Percentiles rank a stretch among this genome's conserved stretches.
These are phyloP conservation scores for Alnus rubra DNA, from an alignment of 306 rosid genomes.

Conservation along the genomic window DNA sequence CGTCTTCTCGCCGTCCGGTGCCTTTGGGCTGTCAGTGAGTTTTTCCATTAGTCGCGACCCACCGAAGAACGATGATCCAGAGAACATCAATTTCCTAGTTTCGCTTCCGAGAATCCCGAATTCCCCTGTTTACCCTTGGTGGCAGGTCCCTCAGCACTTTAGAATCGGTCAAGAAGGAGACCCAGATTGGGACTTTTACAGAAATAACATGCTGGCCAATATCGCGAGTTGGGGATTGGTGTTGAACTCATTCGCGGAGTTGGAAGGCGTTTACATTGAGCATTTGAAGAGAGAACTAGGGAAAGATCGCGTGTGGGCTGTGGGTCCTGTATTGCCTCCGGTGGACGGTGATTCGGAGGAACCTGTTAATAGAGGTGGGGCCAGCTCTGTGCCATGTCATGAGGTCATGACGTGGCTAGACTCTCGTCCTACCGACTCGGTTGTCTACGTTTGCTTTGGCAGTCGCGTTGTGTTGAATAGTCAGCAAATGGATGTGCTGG, in stretches of 20 bases:
- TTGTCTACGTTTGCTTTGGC: slow-evolving; percentile 52
- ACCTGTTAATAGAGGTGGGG: slow-evolving; percentile 31
- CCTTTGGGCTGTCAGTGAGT: slow-evolving; percentile 8
- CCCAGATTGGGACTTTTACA: slow-evolving; percentile 30
- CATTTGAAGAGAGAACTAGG: slow-evolving; percentile 34
- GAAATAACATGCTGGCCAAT: slow-evolving; percentile 18
- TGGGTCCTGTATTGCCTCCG: slow-evolving; percentile 38
- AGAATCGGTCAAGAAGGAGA: slow-evolving; percentile 9
- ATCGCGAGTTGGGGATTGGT: slow-evolving; percentile 37
- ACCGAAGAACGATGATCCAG: slow-evolving; percentile 12
- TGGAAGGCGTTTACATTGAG: slow-evolving; percentile 36
- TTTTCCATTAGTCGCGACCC: slow-evolving; percentile 34
- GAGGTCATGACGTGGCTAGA: slow-evolving; percentile 41
- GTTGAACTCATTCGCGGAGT: slow-evolving; percentile 36
- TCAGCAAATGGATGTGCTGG: slow-evolving; percentile 35
- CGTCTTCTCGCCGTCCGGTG: slow-evolving; percentile 50
- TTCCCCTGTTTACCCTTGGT: slow-evolving; percentile 43
- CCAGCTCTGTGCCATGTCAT: slow-evolving; percentile 19
- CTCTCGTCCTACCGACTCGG: slow-evolving; percentile 10
- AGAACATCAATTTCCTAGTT: slow-evolving; percentile 3
- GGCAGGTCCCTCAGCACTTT: slow-evolving; percentile 25
- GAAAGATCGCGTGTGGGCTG: slow-evolving; percentile 43
- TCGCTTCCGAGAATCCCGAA: slow-evolving; percentile 39
- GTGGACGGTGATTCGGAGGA: not conserved
- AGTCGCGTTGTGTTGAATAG: slow-evolving; percentile 37